Evolutionary conservation across 192 early-diverging fungal genomes (phyloP).

Genomic region (Rhizophagus prolifer): DNA sequence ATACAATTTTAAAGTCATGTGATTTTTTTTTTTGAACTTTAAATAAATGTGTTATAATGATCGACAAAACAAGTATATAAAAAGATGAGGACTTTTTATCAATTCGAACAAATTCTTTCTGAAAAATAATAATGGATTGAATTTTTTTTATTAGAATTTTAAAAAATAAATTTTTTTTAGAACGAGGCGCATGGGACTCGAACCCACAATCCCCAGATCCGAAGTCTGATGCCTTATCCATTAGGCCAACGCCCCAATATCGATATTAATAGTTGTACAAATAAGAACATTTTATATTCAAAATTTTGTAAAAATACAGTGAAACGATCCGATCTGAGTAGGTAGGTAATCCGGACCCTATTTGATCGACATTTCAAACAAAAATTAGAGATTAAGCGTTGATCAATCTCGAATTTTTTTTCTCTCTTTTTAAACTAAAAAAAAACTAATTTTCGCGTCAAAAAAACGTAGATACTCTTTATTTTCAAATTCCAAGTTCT

Average conservation of each 20-base stretch:
- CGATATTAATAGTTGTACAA: background rate
- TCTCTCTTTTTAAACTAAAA: no score
- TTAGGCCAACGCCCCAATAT: conserved; percentile 38
- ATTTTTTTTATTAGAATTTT: background rate
- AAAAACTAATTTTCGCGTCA: no score
- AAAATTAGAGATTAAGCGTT: background rate
- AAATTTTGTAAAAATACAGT: background rate
- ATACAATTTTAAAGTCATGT: no score
- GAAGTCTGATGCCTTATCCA: conserved; percentile 48
- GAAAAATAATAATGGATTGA: background rate
- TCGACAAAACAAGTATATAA: background rate
- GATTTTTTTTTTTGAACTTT: no score
- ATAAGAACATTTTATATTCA: background rate
- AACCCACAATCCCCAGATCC: conserved; percentile 49
- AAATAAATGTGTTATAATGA: no score
- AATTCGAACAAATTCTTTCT: background rate
- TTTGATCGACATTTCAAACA: no score
- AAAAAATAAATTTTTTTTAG: conserved; percentile 4
- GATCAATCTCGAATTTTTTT: conserved; percentile 1
- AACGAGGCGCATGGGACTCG: conserved; percentile 42
- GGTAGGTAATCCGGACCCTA: no score
- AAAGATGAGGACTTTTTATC: background rate
- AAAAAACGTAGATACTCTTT: no score
- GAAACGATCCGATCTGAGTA: no score
- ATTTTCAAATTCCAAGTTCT: background rate